Evolutionary conservation across 345 rosid species (phyloP).

Genomic region (Acer negundo): DNA sequence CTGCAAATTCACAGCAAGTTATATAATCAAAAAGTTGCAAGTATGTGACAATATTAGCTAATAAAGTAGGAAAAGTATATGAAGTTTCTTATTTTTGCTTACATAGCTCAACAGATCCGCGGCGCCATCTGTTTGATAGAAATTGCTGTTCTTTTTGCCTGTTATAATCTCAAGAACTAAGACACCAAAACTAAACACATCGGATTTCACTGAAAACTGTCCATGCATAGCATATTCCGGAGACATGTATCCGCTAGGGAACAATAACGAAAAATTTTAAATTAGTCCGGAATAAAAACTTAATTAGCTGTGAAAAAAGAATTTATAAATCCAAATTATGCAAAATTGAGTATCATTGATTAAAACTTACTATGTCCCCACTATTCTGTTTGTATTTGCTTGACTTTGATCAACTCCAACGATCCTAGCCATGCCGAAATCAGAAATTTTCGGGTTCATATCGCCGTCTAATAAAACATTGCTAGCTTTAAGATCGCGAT

Average conservation of each 20-base stretch:
- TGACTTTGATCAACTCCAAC: constrained; percentile 2
- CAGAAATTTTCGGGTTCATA: constrained; percentile 13
- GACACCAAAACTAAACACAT: constrained; percentile 17
- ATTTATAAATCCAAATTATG: neutral
- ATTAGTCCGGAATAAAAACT: neutral
- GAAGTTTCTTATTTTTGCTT: neutral
- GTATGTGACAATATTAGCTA: too few species aligned
- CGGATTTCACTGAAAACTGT: constrained; percentile 28
- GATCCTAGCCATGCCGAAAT: constrained; percentile 4
- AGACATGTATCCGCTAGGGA: constrained; percentile 34
- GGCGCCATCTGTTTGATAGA: neutral
- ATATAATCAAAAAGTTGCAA: neutral
- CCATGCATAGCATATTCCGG: constrained; percentile 37
- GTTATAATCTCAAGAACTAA: constrained; percentile 4
- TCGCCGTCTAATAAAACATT: neutral
- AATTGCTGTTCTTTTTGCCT: neutral
- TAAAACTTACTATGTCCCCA: constrained; percentile 22
- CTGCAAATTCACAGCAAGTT: constrained; percentile 15
- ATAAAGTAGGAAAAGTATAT: too few species aligned
- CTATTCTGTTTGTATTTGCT: constrained; percentile 24
- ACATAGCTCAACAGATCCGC: neutral
- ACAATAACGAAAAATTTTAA: neutral
- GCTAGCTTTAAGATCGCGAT: constrained; percentile 8
- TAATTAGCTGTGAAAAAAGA: too few species aligned
- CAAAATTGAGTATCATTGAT: neutral